Base-by-base conservation (phyloP, 371 early-diverging fungal species). In the Sporodiniella umbellata region DNA sequence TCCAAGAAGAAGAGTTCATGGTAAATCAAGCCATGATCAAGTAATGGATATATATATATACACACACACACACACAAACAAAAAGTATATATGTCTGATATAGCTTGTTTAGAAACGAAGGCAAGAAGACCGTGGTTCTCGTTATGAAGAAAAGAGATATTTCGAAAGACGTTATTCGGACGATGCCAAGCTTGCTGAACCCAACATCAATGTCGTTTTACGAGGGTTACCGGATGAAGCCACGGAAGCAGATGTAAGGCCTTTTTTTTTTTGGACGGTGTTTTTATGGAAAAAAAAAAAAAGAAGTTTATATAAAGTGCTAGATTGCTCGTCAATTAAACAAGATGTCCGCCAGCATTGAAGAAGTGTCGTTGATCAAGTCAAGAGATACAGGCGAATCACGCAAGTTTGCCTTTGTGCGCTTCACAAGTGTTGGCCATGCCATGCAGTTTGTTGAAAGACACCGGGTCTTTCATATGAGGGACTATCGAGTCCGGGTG, bases 381-480 rank as follows among this genome's bases (percentile, higher is more conserved):
- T 78, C 77, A 48, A 67, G 75, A 24, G 68, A 77, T 42, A 77
- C 80, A 60, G 80, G 85, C 11, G 62, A 68, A 51, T 82, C 84
- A 15, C 59, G 80, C 33, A 73, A 81, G 49, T 82, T 82, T 62
- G 85, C 85, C 1, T 85, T 85, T 67, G 76, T 80, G 15, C 71
- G 78, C 26, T 85, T 85, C 58, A 78, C 77, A 8, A 77, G 78
- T 51, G 82, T 82, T 17, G 81, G 83, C 15, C 82, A 81, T 60
- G 82, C 85, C n/a, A 60, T 73, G n/a, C 75, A 75, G 39, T 84
- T 84, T 55, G 71, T 84, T 7, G 78, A 81, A 21, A 63, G 56
- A 15, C 53, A 79, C 45, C 72, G 76, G 1, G 53, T 54, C 10
- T 71, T 83, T 12, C 62, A 50, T 23, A 66, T 85, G 62, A 65